Evolutionary conservation across 225 moss, liverwort and hornwort genomes (phyloP), one percentile per base, ranked within the genome.

Genomic region (Sphagnum tenellum): DNA sequence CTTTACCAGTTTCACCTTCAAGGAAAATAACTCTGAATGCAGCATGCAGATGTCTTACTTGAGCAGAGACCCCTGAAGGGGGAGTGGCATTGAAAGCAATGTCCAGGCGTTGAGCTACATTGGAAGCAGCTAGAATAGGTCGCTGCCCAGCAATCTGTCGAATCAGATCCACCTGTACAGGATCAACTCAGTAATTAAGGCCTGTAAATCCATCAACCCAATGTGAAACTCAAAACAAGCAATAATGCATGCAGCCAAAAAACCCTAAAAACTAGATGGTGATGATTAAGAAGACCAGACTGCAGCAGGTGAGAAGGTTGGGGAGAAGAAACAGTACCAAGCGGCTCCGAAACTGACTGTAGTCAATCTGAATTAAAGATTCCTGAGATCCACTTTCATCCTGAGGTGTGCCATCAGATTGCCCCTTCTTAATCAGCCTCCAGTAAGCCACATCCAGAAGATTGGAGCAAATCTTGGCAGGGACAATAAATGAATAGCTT

Each of bases 321-420:
- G 10, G 13, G 61, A 9, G 2, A 61, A 14, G 9, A 46, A 29
- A 29, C 29, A 29, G 49, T 82, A 94, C 93, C 79, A 98, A 74
- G 73, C 90, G 82, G 74, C 89, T 83, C 55, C 90, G 89, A 66
- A 89, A 93, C 66, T 98, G 98, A 70, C 93, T 88, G 74, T 80
- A 93, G 67, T 93, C 98, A 62, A 81, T 79, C 8, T 89, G 80
- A 61, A 81, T 84, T 47, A 87, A 76, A 57, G 93, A 88, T 63
- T 93, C 93, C 74, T 86, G 80, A n/a, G 72, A 65, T 74, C 78
- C 81, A 48, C 51, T 74, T 59, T 85, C 78, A 62, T 77, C 75
- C 61, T 93, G 89, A 66, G 67, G 62, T 75, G 75, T 73, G 66
- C 75, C 77, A 73, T 76, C 81, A 67, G 82, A 88, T 14, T 79